Evolutionary conservation across 139 green algal genomes (phyloP).

Genomic region (Picochlorum sp.): DNA sequence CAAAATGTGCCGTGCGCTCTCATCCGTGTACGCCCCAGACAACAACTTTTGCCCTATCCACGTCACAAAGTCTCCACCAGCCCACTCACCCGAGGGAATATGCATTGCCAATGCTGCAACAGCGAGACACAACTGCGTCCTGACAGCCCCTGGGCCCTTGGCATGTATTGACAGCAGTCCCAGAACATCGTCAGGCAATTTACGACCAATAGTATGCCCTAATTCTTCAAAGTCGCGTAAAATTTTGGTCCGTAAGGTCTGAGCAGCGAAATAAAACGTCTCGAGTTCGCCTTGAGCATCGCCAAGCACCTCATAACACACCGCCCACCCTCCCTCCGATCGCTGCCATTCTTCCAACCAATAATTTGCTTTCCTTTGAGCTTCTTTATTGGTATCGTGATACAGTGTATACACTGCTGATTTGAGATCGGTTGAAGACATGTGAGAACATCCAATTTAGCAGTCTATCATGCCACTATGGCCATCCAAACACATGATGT

Average conservation of each 20-base stretch:
- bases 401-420: constrained; percentile 76
- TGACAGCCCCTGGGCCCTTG: constrained; percentile 40
- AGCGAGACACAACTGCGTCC: constrained; percentile 84
- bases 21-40: constrained; percentile 16
- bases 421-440: constrained; percentile 30
- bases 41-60: constrained; percentile 34
- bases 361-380: constrained; percentile 48
- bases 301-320: constrained; percentile 67
- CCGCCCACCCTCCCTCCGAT: constrained; percentile 53
- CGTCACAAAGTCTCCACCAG: constrained; percentile 19
- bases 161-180: constrained; percentile 55
- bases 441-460: background rate
- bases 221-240: constrained; percentile 88
- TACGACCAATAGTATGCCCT: constrained; percentile 36
- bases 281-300: constrained; percentile 51
- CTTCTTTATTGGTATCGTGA: constrained; percentile 44
- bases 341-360: constrained; percentile 83
- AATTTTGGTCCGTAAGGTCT: constrained; percentile 88
- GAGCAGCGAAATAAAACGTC: constrained; percentile 75
- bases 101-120: constrained; percentile 70
- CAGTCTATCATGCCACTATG: no score
- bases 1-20: constrained; percentile 53
- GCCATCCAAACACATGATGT: no score
- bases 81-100: constrained; percentile 57
- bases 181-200: constrained; percentile 68